Evolutionary conservation across 768 basidiomycete species (phyloP).

Genomic region (Rhizopogon vesiculosus): DNA sequence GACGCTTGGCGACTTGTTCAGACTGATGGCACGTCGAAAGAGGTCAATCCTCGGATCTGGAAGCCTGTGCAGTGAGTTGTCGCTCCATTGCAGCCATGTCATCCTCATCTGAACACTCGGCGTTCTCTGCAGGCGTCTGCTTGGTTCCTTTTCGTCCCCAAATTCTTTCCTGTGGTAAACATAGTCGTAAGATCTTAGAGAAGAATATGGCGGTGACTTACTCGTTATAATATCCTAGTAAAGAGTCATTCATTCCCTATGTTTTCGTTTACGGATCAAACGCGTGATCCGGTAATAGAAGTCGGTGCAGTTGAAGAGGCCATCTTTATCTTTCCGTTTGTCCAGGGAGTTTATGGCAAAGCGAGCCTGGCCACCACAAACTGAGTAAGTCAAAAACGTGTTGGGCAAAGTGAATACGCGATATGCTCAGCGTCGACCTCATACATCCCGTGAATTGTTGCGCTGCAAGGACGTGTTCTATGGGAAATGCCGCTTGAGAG

Average conservation of each 20-base stretch:
- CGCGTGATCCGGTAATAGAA: constrained; percentile 1
- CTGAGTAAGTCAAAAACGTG: neutral
- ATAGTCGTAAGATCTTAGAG: too few species aligned
- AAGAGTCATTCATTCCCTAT: too few species aligned
- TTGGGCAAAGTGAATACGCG: neutral
- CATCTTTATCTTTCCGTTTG: constrained; percentile 3
- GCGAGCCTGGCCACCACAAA: neutral
- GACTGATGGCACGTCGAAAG: too few species aligned
- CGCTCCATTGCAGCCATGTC: neutral
- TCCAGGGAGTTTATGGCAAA: neutral
- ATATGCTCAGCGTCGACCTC: constrained; percentile 3
- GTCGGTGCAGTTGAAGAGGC: neutral
- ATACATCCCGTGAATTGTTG: neutral
- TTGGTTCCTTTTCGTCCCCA: too few species aligned
- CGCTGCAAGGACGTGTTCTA: neutral
- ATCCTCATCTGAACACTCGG: neutral
- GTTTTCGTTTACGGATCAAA: too few species aligned
- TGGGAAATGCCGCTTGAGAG: neutral
- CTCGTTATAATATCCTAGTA: too few species aligned
- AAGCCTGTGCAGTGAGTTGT: neutral
- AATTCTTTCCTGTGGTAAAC: too few species aligned
- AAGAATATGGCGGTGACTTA: too few species aligned
- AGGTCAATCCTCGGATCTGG: neutral
- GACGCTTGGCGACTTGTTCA: too few species aligned
- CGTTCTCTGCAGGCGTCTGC: neutral